phyloP scores from a whole-genome alignment of 163 green algal species.

The Dunaliella salina region DNA sequence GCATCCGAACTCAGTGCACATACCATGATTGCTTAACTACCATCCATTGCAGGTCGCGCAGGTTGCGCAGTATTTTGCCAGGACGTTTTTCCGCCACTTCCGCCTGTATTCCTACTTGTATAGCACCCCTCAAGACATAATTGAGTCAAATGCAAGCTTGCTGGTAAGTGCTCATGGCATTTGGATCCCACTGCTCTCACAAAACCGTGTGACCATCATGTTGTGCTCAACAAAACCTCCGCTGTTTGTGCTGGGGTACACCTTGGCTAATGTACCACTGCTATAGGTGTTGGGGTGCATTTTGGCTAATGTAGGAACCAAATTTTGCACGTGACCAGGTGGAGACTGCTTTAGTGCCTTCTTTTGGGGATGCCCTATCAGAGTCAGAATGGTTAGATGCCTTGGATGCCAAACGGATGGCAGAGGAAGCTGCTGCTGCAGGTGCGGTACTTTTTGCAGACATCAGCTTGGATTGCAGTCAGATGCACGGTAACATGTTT shows the following conservation, averaged over 20 bases:
- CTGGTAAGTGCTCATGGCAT: conserved; percentile 7
- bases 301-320: no score
- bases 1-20: no score
- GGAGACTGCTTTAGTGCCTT: conserved; percentile 26
- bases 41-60: conserved; percentile 13
- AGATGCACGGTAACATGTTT: no score
- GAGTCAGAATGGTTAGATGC: conserved; percentile 27
- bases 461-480: no score
- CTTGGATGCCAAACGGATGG: conserved; percentile 5
- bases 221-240: no score
- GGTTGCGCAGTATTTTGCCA: conserved; percentile 20
- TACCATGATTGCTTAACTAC: no score
- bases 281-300: no score
- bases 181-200: no score
- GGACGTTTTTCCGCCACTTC: conserved; percentile 31
- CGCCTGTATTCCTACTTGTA: conserved; percentile 30
- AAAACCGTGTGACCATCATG: no score
- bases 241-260: no score
- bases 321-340: conserved; percentile 13
- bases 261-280: no score
- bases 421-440: conserved; percentile 17
- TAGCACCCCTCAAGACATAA: conserved; percentile 20
- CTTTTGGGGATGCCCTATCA: conserved; percentile 17
- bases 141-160: conserved; percentile 21
- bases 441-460: background rate